phyloP scores from a whole-genome alignment of 331 rosid genomes.

The Telfairia occidentalis region DNA sequence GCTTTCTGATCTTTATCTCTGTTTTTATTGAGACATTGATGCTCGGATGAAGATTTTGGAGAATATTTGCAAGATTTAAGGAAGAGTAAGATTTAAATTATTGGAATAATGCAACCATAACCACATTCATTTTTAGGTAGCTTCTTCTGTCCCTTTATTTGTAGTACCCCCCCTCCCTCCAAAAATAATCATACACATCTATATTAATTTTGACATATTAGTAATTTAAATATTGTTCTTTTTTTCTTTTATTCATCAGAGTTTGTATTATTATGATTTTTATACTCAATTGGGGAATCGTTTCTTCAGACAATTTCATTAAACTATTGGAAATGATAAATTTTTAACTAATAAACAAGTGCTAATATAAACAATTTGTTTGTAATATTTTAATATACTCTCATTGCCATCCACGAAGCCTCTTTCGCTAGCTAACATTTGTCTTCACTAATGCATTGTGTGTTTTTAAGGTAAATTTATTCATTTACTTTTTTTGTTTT shows the following conservation, averaged over 20 bases:
- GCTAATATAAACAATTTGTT: too few species aligned
- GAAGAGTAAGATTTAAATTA: slow-evolving; percentile 5
- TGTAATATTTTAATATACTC: neutral
- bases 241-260: neutral
- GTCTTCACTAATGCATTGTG: neutral
- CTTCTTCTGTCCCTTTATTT: neutral
- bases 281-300: neutral
- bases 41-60: slow-evolving; percentile 7
- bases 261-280: neutral
- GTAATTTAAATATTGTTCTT: neutral
- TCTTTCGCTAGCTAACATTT: neutral
- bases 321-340: too few species aligned
- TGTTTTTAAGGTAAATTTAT: neutral
- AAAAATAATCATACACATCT: too few species aligned
- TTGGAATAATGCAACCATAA: neutral
- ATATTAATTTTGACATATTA: neutral
- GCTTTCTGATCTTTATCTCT: slow-evolving; percentile 2
- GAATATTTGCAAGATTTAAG: slow-evolving; percentile 39
- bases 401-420: neutral
- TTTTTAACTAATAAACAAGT: neutral
- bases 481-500: neutral
- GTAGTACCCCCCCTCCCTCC: neutral
- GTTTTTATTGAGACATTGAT: slow-evolving; percentile 27
- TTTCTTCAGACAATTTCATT: neutral
- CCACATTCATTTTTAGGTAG: neutral